These are phyloP conservation scores for Psilocybe subaeruginosa DNA, from an alignment of 768 basidiomycete genomes.

Conservation along the genomic window DNA sequence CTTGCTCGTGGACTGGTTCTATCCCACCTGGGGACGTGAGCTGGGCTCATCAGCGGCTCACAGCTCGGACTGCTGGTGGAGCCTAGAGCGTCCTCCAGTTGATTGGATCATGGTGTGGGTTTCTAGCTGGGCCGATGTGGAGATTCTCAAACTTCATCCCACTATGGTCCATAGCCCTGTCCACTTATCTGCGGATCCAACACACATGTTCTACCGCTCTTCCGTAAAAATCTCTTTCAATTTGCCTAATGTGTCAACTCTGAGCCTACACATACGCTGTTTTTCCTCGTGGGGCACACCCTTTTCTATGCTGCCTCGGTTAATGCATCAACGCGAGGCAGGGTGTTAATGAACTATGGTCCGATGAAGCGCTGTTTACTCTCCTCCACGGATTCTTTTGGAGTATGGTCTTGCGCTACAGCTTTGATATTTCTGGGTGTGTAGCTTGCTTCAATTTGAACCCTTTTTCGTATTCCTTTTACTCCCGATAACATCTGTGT, in stretches of 20 bases:
- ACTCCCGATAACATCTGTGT: neutral
- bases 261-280: neutral
- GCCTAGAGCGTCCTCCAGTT: neutral
- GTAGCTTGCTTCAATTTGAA: neutral
- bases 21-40: neutral
- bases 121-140: neutral
- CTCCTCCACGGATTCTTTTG: neutral
- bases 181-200: neutral
- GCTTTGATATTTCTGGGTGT: neutral
- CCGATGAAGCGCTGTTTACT: neutral
- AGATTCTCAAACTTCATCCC: neutral
- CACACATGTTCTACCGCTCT: neutral
- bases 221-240: neutral
- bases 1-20: neutral
- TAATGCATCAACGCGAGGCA: neutral
- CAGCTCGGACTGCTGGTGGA: neutral
- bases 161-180: neutral
- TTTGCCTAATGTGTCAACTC: conserved; percentile 10
- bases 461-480: neutral
- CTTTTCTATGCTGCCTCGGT: neutral
- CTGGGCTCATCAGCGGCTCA: neutral
- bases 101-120: too few species aligned
- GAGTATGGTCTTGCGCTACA: neutral
- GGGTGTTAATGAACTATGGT: neutral
- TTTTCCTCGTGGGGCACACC: neutral